Evolutionary conservation across 129 eudicot genomes (phyloP), one percentile per base, ranked within the genome.

Genomic region (Escallonia herrerae): DNA sequence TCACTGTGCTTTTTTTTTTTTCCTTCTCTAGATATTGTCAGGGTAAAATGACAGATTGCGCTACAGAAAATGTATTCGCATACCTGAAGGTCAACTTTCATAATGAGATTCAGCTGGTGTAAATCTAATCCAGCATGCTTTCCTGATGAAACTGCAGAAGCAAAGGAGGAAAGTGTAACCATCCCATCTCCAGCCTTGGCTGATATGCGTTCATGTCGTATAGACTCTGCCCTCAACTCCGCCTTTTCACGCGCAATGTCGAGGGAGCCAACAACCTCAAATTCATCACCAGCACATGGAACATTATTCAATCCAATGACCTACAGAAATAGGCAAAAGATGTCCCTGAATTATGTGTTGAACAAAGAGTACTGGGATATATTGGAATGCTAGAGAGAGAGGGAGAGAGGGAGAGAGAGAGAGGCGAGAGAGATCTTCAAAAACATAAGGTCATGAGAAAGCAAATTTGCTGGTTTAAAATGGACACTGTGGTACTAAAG

Each of bases 1-100:
- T 22, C 33, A 22, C 33, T 22, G 33, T 22, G 33, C 33, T 22
- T 22, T 22, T 22, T 22, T 22, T 22, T 22, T 22, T 22, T 22
- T n/a, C n/a, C 33, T 22, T 22, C 33, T 22, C 33, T 22, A 22
- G 33, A 22, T 22, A 22, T 22, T 22, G 33, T 22, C 33, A 22
- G 33, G 0, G 33, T 22, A 22, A 22, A 2, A 5, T 3, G 7
- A n/a, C 49, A 63, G 2, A 8, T 58, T 57, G 13, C 37, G 47
- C 58, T 15, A 60, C 11, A 62, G 54, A 59, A 13, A 66, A 43
- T 38, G 11, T 59, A 57, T 45, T 58, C 8, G 40, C 69, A 22
- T 82, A 91, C 98, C 98, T 93, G 99, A 77, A 88, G 79, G 61
- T 93, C 95, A 48, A 89, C 99, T 71, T 89, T 93, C 87, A 93